Evolutionary conservation across 1,284 basidiomycete species (phyloP).

Genomic region (Cryptococcus sp.): DNA sequence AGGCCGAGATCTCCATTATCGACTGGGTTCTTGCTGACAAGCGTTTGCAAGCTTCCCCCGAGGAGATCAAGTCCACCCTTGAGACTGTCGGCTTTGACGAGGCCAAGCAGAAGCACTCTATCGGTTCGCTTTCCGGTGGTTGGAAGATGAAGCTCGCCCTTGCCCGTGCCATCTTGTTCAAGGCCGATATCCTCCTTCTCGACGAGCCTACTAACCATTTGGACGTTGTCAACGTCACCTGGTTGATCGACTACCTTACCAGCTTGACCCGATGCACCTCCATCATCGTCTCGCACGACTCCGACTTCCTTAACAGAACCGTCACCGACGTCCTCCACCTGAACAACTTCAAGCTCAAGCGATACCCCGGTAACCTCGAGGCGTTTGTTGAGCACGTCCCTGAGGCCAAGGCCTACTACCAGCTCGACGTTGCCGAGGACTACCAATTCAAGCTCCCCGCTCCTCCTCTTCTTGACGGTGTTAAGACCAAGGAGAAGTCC

Average conservation of each 20-base stretch:
- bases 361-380: constrained; percentile 97
- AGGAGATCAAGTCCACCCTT: constrained; percentile 77
- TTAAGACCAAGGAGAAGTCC: constrained; percentile 99
- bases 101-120: constrained; percentile 79
- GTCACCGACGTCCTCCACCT: constrained; percentile 98
- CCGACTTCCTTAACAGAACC: constrained; percentile 96
- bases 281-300: constrained; percentile 99
- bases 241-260: constrained; percentile 94
- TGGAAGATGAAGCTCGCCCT: constrained; percentile 99
- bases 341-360: constrained; percentile 98
- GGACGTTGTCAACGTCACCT: constrained; percentile 94
- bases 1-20: constrained; percentile 87
- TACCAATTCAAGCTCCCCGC: constrained; percentile 96
- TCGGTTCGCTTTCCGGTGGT: constrained; percentile 94
- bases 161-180: constrained; percentile 98
- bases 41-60: constrained; percentile 72
- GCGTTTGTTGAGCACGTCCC: constrained; percentile 90
- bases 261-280: constrained; percentile 88
- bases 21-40: constrained; percentile 84
- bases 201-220: constrained; percentile 99
- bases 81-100: constrained; percentile 88
- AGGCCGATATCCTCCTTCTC: constrained; percentile 93
- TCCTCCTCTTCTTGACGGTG: constrained; percentile 95
- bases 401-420: constrained; percentile 98
- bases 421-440: constrained; percentile 89